Conservation (phyloP, 2,329 filamentous ascomycete species). For the Scedosporium boydii region DNA sequence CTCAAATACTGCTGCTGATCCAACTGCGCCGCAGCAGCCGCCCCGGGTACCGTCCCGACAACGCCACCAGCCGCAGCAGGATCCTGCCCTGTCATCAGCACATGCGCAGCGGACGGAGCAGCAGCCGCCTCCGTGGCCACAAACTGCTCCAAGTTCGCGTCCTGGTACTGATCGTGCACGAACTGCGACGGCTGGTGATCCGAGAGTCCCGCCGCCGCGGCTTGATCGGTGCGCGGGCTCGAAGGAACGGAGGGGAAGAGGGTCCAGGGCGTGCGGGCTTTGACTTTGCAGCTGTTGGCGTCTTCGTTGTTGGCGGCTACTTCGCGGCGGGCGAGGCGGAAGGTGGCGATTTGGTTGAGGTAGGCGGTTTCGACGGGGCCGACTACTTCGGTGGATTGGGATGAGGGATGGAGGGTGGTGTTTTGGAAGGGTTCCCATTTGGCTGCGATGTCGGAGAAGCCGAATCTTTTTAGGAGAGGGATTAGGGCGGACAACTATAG, state of each 20-base stretch:
- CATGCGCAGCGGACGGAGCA: not conserved
- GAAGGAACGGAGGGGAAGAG: not conserved
- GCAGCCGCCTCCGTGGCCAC: not conserved
- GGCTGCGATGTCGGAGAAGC: conserved; percentile 7
- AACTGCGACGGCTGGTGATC: not conserved
- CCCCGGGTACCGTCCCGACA: not conserved
- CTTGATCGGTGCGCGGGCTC: not conserved
- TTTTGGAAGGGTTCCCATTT: conserved; percentile 4
- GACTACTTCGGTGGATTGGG: not conserved
- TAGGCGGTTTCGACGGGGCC: conserved; percentile 4
- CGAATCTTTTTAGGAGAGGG: conserved; percentile 5
- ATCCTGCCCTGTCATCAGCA: not conserved
- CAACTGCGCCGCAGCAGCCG: not conserved
- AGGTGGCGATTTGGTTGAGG: conserved; percentile 6
- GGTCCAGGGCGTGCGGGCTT: not conserved
- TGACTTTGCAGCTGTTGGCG: not conserved
- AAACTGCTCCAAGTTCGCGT: not conserved
- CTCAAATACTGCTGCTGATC: not conserved
- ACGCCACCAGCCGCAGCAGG: not conserved
- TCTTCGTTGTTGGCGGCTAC: not conserved
- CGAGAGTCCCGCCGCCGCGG: not conserved
- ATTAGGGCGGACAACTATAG: conserved; percentile 1
- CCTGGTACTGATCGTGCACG: not conserved
- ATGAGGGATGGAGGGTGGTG: not conserved
- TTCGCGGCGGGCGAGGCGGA: conserved; percentile 5